Conservation (phyloP, 495 filamentous ascomycete species). For the Margaritispora aquatica region DNA sequence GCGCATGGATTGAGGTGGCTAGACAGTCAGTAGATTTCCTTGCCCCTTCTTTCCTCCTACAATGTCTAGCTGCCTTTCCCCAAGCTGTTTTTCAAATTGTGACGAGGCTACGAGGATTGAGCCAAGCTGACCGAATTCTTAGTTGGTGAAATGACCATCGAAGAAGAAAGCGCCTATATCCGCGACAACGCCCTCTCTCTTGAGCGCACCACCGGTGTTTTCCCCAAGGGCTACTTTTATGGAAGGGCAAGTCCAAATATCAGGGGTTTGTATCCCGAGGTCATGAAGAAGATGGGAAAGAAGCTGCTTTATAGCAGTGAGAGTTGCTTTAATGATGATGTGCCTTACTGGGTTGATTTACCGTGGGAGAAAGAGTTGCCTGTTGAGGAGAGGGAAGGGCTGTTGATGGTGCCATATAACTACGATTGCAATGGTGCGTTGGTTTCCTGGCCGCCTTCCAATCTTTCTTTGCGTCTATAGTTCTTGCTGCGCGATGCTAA, state of each 20-base stretch:
- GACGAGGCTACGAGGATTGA: too few species aligned
- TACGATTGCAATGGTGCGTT: constrained; percentile 17
- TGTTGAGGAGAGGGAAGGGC: constrained; percentile 25
- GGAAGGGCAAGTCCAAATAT: constrained; percentile 29
- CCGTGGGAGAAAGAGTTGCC: constrained; percentile 27
- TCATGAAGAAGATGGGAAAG: constrained; percentile 28
- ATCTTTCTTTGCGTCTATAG: neutral
- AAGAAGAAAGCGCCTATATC: constrained; percentile 32
- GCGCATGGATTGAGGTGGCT: constrained; percentile 34
- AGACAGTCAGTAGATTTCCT: constrained; percentile 18
- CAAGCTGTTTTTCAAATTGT: too few species aligned
- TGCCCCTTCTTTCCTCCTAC: neutral
- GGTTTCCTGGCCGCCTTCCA: neutral
- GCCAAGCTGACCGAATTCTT: neutral
- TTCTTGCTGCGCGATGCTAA: neutral
- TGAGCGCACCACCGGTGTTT: constrained; percentile 27
- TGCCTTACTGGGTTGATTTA: constrained; percentile 35
- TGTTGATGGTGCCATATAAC: constrained; percentile 34
- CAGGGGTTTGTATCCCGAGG: constrained; percentile 26
- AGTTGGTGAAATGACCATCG: constrained; percentile 23
- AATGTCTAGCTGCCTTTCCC: too few species aligned
- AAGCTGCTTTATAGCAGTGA: constrained; percentile 30
- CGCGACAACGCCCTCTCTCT: constrained; percentile 22
- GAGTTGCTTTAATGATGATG: constrained; percentile 31
- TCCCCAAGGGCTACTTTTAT: constrained; percentile 33